Base-by-base conservation (phyloP, 176 grass and related monocot genomes). In the Rhynchospora breviuscula region DNA sequence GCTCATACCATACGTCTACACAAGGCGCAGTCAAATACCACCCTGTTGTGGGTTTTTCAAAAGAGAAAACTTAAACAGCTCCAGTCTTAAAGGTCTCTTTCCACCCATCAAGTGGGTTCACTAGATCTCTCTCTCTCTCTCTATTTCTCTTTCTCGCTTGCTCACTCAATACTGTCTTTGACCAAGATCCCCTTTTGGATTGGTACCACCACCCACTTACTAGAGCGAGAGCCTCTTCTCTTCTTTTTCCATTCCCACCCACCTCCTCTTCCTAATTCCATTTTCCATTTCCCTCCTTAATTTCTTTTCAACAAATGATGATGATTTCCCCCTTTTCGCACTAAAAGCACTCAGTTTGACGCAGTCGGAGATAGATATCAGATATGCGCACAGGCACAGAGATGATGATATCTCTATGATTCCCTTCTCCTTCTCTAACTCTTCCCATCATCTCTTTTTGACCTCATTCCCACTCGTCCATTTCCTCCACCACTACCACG, bases 331-430 rank as follows among this genome's bases (percentile, higher is more conserved):
- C 82, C 67, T 81, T 84, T 68, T 81, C 19, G 53, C 76, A 65
- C 81, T 83, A 75, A 84, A 89, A 85, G 68, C 77, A 17, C 59
- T 35, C 80, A 70, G 74, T 84, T 54, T 59, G 57, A 59, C 64
- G 67, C 53, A 64, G 53, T 58, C 59, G 85, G 49, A 86, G n/a
- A 40, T 40, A 40, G 35, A 1, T 40, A 40, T 40, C 35, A 40
- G 35, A 40, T 40, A 40, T 40, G 35, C 35, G 35, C 35, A 3
- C 35, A 40, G 35, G 35, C 35, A 3, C 35, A 40, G 35, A 85
- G 73, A 81, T 86, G 84, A 81, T 48, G 68, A 79, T 61, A 87
- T 35, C 87, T 90, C 85, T 82, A 92, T 90, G 75, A 89, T 93
- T 81, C 85, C 51, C 23, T 25, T 66, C 77, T 45, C 62, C 35